Evolutionary conservation across 371 early-diverging fungal genomes (phyloP).

Genomic region (Capillidium rhysosporum): DNA sequence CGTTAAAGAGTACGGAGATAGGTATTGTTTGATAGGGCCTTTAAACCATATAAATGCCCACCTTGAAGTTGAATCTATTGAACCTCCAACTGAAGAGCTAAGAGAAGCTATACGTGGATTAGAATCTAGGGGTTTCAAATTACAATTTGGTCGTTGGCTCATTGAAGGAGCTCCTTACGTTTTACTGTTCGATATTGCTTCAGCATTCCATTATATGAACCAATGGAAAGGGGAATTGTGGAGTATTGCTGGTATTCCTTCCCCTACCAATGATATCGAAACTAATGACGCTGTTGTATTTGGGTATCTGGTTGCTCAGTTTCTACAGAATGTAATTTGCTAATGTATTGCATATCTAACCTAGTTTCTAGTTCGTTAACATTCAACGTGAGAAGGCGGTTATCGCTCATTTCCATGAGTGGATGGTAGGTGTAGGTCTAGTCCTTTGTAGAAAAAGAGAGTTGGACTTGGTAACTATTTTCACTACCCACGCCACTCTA

Average conservation of each 20-base stretch:
- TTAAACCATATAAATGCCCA: conserved; percentile 54
- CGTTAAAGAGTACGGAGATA: conserved; percentile 75
- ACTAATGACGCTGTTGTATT: conserved; percentile 88
- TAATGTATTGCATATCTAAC: conserved; percentile 5
- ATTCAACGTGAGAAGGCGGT: conserved; percentile 42
- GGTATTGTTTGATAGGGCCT: conserved; percentile 67
- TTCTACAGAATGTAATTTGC: conserved; percentile 68
- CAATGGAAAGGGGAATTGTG: conserved; percentile 94
- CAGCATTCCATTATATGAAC: conserved; percentile 44
- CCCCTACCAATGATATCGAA: conserved; percentile 74
- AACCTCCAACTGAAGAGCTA: conserved; percentile 48
- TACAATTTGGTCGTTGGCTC: conserved; percentile 83
- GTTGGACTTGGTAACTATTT: conserved; percentile 79
- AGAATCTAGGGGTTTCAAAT: conserved; percentile 46
- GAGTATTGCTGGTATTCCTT: conserved; percentile 78
- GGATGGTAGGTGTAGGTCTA: conserved; percentile 83
- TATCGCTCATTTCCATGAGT: conserved; percentile 94
- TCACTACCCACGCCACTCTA: conserved; percentile 91
- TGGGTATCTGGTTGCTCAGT: conserved; percentile 87
- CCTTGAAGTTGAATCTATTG: conserved; percentile 73
- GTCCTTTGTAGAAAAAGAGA: conserved; percentile 70
- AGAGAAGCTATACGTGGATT: conserved; percentile 47
- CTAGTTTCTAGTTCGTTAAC: conserved; percentile 24
- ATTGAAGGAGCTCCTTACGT: conserved; percentile 86
- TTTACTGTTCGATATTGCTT: conserved; percentile 66